A percentile compares a stretch with the other conserved stretches of the same genome.
phyloP scores from a whole-genome alignment of 495 filamentous ascomycete species.

The Neurospora africana region DNA sequence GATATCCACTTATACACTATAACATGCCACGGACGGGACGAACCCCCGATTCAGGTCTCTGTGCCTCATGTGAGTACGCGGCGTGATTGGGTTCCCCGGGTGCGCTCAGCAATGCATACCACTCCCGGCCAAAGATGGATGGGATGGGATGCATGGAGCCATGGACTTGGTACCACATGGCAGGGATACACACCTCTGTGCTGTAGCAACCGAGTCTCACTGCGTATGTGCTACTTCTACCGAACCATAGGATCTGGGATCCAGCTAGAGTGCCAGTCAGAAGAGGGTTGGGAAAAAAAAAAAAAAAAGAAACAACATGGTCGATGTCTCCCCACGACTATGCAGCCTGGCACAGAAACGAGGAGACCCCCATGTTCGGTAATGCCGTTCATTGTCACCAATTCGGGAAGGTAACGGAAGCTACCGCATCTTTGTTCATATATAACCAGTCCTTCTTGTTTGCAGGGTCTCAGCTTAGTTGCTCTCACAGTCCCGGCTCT shows the following conservation, averaged over 20 bases:
- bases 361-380: not conserved
- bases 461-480: not conserved
- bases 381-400: not conserved
- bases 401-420: not conserved
- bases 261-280: not conserved
- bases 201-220: not conserved
- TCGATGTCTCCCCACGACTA: not conserved
- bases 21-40: not conserved
- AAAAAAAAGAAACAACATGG: not conserved
- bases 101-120: not conserved
- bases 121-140: not conserved
- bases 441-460: conserved; percentile 4
- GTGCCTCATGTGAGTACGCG: not conserved
- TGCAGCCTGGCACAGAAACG: not conserved
- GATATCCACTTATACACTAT: not conserved
- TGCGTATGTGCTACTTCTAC: not conserved
- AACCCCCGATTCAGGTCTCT: not conserved
- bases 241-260: not conserved
- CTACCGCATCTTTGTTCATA: conserved; percentile 4
- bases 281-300: not conserved
- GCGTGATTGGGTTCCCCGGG: not conserved
- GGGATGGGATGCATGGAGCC: not conserved
- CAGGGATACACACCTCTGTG: not conserved
- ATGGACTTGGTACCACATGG: not conserved
- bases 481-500: not conserved